Percentiles rank a stretch among this genome's conserved stretches.
Evolutionary conservation across 1,284 basidiomycete genomes (phyloP).

Genomic region (Chalciporus sp.): DNA sequence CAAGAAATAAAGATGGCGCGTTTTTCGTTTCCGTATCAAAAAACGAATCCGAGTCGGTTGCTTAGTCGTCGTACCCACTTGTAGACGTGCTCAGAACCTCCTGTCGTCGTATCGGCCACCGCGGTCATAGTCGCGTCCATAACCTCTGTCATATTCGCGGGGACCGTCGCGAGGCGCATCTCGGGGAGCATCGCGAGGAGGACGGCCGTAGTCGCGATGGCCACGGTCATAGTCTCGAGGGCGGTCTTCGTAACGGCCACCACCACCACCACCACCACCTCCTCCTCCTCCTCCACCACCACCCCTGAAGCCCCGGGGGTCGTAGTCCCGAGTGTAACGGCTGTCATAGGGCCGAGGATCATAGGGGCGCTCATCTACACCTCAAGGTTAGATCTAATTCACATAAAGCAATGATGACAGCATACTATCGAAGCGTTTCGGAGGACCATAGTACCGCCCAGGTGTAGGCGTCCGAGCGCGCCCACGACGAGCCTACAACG

Average conservation of each 20-base stretch:
- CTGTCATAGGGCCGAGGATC: conserved; percentile 82
- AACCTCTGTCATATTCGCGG: conserved; percentile 42
- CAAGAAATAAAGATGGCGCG: background rate
- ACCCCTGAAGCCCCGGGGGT: conserved; percentile 51
- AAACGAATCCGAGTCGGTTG: background rate
- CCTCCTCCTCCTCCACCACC: conserved; percentile 54
- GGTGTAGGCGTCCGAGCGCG: conserved; percentile 95
- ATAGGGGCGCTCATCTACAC: conserved; percentile 70
- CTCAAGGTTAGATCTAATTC: conserved; percentile 6
- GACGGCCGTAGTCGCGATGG: conserved; percentile 38
- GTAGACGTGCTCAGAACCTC: conserved; percentile 28
- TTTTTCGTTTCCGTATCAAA: conserved; percentile 7
- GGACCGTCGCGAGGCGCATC: no score
- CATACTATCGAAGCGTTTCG: conserved; percentile 72
- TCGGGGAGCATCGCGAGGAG: no score
- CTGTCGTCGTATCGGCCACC: conserved; percentile 44
- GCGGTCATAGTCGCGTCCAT: conserved; percentile 41
- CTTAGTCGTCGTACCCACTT: background rate
- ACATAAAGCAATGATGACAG: conserved; percentile 14
- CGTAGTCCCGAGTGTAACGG: conserved; percentile 69
- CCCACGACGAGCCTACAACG: conserved; percentile 86
- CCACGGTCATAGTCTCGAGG: conserved; percentile 44
- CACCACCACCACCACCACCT: conserved; percentile 41
- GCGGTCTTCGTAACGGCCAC: conserved; percentile 36
- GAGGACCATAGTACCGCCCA: conserved; percentile 91